A percentile compares a stretch with the other conserved stretches of the same genome.
phyloP scores from a whole-genome alignment of 495 filamentous ascomycete species.

The Lophiotrema nucula region DNA sequence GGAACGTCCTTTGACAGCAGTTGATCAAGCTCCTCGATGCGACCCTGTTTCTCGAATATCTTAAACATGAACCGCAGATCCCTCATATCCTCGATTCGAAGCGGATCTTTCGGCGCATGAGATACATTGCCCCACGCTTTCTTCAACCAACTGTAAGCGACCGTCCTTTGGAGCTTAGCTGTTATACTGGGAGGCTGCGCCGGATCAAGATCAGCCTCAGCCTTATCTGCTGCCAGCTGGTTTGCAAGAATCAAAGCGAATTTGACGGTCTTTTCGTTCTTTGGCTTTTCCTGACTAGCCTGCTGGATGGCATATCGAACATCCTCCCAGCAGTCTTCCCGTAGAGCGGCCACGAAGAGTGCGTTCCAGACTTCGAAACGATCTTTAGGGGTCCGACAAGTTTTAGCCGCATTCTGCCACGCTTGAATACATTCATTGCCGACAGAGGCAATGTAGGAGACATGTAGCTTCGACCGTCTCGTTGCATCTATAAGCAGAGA shows the following conservation, averaged over 20 bases:
- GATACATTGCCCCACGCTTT: slow-evolving; percentile 6
- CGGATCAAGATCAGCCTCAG: not conserved
- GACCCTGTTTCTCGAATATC: slow-evolving; percentile 9
- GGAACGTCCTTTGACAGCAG: not conserved
- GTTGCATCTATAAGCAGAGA: not conserved
- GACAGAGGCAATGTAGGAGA: not conserved
- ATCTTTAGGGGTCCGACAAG: not conserved
- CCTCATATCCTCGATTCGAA: slow-evolving; percentile 12
- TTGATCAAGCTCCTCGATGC: not conserved
- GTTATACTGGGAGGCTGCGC: not conserved
- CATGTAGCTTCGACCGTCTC: not conserved
- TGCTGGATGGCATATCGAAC: slow-evolving; percentile 11
- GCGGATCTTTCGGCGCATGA: slow-evolving; percentile 3
- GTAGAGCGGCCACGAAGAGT: slow-evolving; percentile 8
- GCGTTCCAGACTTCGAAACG: slow-evolving; percentile 11
- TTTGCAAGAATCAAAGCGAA: slow-evolving; percentile 21
- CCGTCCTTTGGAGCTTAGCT: not conserved
- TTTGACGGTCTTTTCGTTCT: slow-evolving; percentile 4
- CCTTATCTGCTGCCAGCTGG: not conserved
- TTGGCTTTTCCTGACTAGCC: not conserved
- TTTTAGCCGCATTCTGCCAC: slow-evolving; percentile 17
- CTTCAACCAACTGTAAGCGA: slow-evolving; percentile 1
- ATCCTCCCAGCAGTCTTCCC: slow-evolving; percentile 30
- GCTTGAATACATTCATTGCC: not conserved
- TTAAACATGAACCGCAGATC: slow-evolving; percentile 22